Percentiles rank a stretch among this genome's conserved stretches.
Conservation (phyloP, 305 asterid species). For the Rubia balearica region DNA sequence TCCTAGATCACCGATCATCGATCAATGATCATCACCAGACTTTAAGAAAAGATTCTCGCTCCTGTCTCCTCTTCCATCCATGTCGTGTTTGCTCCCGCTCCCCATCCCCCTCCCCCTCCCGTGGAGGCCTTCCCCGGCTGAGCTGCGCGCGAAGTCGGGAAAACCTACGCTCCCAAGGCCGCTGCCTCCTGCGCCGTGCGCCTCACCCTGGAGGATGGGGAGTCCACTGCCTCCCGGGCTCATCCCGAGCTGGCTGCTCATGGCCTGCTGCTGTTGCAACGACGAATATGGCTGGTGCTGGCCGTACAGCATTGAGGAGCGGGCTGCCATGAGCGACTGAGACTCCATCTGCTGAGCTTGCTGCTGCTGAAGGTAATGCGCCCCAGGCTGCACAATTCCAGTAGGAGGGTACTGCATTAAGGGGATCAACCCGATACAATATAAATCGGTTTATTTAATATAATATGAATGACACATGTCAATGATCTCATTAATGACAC, state of each 20-base stretch:
- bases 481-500: no score
- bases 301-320: constrained; percentile 42
- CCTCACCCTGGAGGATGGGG: constrained; percentile 37
- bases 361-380: constrained; percentile 41
- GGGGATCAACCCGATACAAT: no score
- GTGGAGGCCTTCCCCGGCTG: constrained; percentile 13
- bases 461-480: no score
- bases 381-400: constrained; percentile 44
- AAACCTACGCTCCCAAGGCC: constrained; percentile 28
- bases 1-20: background rate
- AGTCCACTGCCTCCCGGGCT: constrained; percentile 32
- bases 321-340: constrained; percentile 42
- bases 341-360: constrained; percentile 44
- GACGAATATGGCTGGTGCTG: constrained; percentile 33
- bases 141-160: constrained; percentile 29
- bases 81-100: constrained; percentile 32
- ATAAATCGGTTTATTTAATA: no score
- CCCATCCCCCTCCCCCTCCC: constrained; percentile 22
- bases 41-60: constrained; percentile 38
- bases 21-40: constrained; percentile 27
- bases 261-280: constrained; percentile 36
- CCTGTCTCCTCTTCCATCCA: constrained; percentile 32
- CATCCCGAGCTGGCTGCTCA: constrained; percentile 37
- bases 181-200: constrained; percentile 22
- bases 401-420: constrained; percentile 25